Conservation (phyloP, 495 filamentous ascomycete genomes). For the Alectoria sarmentosa region DNA sequence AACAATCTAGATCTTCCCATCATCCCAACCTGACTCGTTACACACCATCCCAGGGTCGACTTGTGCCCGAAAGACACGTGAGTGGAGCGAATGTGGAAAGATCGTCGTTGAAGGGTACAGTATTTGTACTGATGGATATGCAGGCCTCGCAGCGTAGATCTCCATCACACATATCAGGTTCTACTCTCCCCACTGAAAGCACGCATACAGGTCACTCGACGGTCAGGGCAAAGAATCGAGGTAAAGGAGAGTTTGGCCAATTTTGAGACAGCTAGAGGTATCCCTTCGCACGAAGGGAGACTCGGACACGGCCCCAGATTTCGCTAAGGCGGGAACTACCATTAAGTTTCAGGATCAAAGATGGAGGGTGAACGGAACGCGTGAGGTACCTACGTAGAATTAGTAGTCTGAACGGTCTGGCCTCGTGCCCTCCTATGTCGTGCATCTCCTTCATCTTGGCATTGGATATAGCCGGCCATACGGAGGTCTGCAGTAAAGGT, state of each 20-base stretch:
- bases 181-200: too few species aligned
- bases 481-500: too few species aligned
- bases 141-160: not conserved
- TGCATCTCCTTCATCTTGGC: too few species aligned
- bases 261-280: too few species aligned
- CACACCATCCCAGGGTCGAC: too few species aligned
- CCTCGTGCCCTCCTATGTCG: not conserved
- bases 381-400: not conserved
- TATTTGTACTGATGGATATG: not conserved
- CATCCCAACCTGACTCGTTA: not conserved
- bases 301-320: constrained; percentile 2
- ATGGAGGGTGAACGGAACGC: not conserved
- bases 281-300: constrained; percentile 14
- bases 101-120: not conserved
- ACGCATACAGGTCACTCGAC: not conserved
- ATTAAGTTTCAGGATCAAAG: not conserved
- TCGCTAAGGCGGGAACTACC: constrained; percentile 6
- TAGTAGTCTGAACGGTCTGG: not conserved
- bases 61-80: not conserved
- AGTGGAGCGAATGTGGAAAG: not conserved
- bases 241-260: too few species aligned
- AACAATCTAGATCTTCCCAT: constrained; percentile 6
- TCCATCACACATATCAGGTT: too few species aligned
- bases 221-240: too few species aligned
- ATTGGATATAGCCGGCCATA: too few species aligned